These are phyloP conservation scores for Camelina hispida DNA, from an alignment of 345 rosid genomes.

Conservation along the genomic window DNA sequence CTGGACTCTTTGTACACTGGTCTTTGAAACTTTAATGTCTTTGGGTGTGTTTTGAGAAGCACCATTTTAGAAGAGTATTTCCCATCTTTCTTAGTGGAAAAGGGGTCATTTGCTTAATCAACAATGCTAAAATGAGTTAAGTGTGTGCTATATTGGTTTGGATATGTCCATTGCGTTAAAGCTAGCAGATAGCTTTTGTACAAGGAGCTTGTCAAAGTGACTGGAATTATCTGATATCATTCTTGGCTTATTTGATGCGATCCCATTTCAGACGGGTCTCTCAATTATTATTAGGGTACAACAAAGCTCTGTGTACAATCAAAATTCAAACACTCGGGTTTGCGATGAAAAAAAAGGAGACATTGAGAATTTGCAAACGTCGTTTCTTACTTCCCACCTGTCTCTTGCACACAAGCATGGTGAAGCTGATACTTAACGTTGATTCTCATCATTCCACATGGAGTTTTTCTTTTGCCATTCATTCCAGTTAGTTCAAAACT, in stretches of 20 bases:
- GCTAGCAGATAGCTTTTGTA: not conserved
- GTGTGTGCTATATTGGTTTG: not conserved
- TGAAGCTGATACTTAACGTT: slow-evolving; percentile 65
- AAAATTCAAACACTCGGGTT: slow-evolving; percentile 54
- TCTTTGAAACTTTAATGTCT: not conserved
- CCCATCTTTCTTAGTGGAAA: not conserved
- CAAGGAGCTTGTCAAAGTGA: not conserved
- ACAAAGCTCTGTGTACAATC: slow-evolving; percentile 58
- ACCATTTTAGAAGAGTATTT: not conserved
- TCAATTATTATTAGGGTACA: slow-evolving; percentile 36
- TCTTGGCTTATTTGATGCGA: not conserved
- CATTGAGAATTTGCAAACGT: slow-evolving; percentile 53
- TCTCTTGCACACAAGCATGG: slow-evolving; percentile 62
- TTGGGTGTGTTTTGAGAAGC: not conserved
- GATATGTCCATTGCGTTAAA: not conserved
- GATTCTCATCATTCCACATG: slow-evolving; percentile 67
- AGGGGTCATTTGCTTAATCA: not conserved
- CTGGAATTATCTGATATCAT: not conserved
- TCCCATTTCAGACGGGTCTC: not conserved
- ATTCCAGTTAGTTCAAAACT: not conserved
- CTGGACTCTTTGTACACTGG: not conserved
- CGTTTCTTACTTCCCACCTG: not conserved
- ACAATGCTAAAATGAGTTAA: not conserved
- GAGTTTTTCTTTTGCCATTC: not conserved
- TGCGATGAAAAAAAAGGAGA: slow-evolving; percentile 68